Conservation (phyloP, 2,329 filamentous ascomycete species). For the Penicillium griseofulvum region DNA sequence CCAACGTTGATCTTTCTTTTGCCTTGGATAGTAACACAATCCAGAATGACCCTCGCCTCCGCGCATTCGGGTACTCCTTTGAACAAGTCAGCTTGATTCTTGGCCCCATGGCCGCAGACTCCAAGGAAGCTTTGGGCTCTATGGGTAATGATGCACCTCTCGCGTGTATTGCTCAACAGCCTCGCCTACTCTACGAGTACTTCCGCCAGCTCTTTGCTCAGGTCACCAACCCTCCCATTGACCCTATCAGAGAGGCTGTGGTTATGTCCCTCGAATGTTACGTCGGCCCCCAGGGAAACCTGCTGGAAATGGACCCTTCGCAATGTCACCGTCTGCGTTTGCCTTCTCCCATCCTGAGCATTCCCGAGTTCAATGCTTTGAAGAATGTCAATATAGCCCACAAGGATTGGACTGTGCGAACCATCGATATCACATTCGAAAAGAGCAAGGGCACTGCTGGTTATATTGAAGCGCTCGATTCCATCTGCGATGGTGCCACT, state of each 20-base stretch:
- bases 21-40: slow-evolving; percentile 67
- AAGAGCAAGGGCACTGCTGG: slow-evolving; percentile 79
- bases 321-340: slow-evolving; percentile 85
- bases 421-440: slow-evolving; percentile 89
- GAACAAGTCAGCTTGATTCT: slow-evolving; percentile 91
- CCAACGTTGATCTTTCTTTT: slow-evolving; percentile 61
- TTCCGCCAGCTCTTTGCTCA: slow-evolving; percentile 97
- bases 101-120: slow-evolving; percentile 93
- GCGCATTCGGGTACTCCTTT: slow-evolving; percentile 89
- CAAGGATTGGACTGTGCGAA: slow-evolving; percentile 80
- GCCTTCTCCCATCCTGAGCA: slow-evolving; percentile 82
- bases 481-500: slow-evolving; percentile 80
- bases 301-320: slow-evolving; percentile 86
- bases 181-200: slow-evolving; percentile 88
- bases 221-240: slow-evolving; percentile 96
- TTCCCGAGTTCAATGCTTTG: slow-evolving; percentile 85
- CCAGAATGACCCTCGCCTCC: slow-evolving; percentile 79
- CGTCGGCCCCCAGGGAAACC: slow-evolving; percentile 90
- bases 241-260: slow-evolving; percentile 93
- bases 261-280: slow-evolving; percentile 98
- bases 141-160: slow-evolving; percentile 97
- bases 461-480: slow-evolving; percentile 82
- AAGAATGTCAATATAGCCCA: slow-evolving; percentile 72
- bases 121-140: slow-evolving; percentile 93
- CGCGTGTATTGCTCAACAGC: slow-evolving; percentile 84